phyloP scores from a whole-genome alignment of 2,329 filamentous ascomycete species.

The Alternaria alternata region DNA sequence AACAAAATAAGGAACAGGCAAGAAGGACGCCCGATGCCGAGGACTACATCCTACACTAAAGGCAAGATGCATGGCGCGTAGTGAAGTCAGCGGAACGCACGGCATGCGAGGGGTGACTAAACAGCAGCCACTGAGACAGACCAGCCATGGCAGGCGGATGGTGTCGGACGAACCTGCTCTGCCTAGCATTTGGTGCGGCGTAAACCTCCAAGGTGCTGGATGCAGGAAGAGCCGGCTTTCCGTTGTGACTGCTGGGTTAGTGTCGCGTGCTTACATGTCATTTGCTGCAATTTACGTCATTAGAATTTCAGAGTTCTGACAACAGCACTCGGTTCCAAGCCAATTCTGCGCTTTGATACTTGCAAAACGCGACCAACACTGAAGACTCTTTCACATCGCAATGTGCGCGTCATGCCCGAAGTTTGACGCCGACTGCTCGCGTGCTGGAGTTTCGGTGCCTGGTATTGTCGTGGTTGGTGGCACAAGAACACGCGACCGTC shows the following conservation, averaged over 20 bases:
- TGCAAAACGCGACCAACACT: neutral
- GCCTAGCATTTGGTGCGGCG: conserved; percentile 6
- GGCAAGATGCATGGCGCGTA: conserved; percentile 1
- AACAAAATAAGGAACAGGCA: conserved; percentile 1
- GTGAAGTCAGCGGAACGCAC: conserved; percentile 20
- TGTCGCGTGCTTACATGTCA: conserved; percentile 4
- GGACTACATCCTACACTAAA: neutral
- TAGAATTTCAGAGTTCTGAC: neutral
- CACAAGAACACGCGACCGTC: conserved; percentile 3
- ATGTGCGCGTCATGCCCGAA: neutral
- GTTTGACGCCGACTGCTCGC: neutral
- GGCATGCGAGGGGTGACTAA: conserved; percentile 11
- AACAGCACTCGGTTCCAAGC: neutral
- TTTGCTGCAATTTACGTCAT: conserved; percentile 16
- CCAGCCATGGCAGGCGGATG: neutral
- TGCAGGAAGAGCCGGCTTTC: conserved; percentile 16
- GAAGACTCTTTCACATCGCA: neutral
- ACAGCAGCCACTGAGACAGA: neutral
- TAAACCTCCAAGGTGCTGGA: neutral
- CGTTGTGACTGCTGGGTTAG: conserved; percentile 7
- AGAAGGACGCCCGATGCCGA: neutral
- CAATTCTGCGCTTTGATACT: neutral
- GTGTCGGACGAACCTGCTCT: conserved; percentile 13
- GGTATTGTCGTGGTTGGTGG: neutral
- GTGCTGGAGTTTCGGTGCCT: neutral